Conservation (phyloP, 108 stramenopile genomes). For the Conticribra guillardii region DNA sequence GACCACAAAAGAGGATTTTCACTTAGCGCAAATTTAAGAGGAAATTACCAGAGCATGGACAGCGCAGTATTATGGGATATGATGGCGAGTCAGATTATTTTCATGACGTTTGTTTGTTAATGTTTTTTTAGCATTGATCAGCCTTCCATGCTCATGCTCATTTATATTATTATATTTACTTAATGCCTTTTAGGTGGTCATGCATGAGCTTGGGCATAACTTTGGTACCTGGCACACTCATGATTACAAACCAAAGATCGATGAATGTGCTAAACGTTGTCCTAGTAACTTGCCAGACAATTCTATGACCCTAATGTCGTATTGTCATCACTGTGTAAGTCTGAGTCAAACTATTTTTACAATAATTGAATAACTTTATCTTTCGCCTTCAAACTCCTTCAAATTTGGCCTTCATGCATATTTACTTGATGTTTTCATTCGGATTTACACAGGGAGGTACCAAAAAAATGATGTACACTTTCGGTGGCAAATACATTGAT, state of each 20-base stretch:
- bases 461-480: conserved; percentile 21
- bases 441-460: background rate
- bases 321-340: conserved; percentile 16
- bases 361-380: too few relatives aligned
- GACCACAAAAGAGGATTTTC: conserved; percentile 9
- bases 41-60: conserved; percentile 9
- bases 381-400: too few relatives aligned
- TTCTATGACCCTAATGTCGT: conserved; percentile 22
- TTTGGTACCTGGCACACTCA: conserved; percentile 13
- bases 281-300: background rate
- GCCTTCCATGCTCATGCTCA: too few relatives aligned
- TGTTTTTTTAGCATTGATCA: background rate
- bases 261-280: conserved; percentile 20
- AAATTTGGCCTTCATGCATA: background rate
- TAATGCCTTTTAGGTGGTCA: background rate
- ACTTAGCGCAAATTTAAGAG: conserved; percentile 6
- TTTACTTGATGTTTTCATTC: background rate
- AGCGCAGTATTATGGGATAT: conserved; percentile 24
- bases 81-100: conserved; percentile 18
- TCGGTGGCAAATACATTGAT: conserved; percentile 13
- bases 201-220: conserved; percentile 6
- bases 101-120: background rate
- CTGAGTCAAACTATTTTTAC: too few relatives aligned
- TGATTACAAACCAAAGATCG: conserved; percentile 1
- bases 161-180: background rate